Evolutionary conservation across 352 stramenopile genomes (phyloP), one percentile per base, ranked within the genome.

Genomic region (Phytopythium boreale): DNA sequence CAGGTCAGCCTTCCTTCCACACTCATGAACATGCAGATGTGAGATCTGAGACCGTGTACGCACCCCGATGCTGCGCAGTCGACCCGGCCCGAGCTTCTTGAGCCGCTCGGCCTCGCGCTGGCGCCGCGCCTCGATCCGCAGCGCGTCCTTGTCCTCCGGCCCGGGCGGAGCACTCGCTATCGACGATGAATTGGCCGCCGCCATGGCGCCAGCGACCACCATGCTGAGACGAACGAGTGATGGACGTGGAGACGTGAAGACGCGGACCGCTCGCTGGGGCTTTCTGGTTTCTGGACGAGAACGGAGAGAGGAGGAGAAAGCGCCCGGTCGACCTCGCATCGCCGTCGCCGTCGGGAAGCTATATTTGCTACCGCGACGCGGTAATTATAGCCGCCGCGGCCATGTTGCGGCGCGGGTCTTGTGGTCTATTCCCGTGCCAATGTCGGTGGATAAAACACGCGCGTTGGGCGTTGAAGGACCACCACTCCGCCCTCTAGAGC

Each of bases 41-140:
- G 51, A 22, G 43, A 26, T 43, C 37, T 3, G 37, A 43, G n/a
- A n/a, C 17, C 24, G 39, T 20, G 20, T 39, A 70, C 80, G 24
- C 53, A 93, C 84, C 1, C 82, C 84, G 58, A 90, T 93, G 59
- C 56, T 80, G 47, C 82, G 82, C 61, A 93, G 77, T 4, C 82
- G 68, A 31, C 84, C 84, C 24, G 77, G 79, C 0, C 77, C 77
- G 12, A 90, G 72, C 56, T 90, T 91, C 66, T 91, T 91, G 29
- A 73, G 49, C 4, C 84, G 82, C 51, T 91, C 84, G 39, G 79
- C 72, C 67, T 93, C 84, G 6, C 84, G 80, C 60, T 80, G 74
- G 26, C 82, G 77, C 11, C 80, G 75, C 43, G 82, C 84, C 31
- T 89, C 79, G n/a, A 82, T 56, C 2, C 82, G 75, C 36, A 85